Conservation (phyloP, 257 asterid genomes). For the Sherardia arvensis region DNA sequence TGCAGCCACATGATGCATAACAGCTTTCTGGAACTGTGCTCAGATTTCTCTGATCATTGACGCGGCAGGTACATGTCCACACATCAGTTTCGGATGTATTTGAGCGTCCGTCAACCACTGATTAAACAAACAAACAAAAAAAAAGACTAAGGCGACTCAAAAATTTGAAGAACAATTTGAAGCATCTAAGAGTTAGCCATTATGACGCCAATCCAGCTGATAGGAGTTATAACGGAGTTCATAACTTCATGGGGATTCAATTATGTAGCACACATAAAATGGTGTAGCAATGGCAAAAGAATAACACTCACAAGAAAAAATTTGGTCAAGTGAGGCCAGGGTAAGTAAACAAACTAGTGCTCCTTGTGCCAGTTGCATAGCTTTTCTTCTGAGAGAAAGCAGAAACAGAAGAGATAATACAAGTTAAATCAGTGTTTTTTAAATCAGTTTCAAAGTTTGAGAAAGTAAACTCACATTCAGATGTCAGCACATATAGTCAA, state of each 20-base stretch:
- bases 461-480: constrained; percentile 3
- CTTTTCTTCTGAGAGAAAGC: constrained; percentile 7
- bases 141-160: not conserved
- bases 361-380: constrained; percentile 17
- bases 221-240: not conserved
- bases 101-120: constrained; percentile 28
- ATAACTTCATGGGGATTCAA: not conserved
- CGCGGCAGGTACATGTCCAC: constrained; percentile 84
- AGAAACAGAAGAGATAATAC: not conserved
- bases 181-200: not conserved
- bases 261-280: not conserved
- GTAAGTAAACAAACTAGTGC: constrained; percentile 33
- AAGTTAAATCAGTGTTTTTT: not conserved
- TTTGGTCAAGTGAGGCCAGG: constrained; percentile 40
- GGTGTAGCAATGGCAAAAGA: not conserved
- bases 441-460: not conserved
- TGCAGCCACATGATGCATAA: constrained; percentile 79
- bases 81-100: constrained; percentile 29
- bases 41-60: constrained; percentile 27
- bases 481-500: not conserved
- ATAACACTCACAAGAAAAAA: constrained; percentile 45
- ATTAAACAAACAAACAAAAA: not conserved
- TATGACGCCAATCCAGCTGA: not conserved
- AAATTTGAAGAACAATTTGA: not conserved
- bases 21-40: constrained; percentile 41